A percentile compares a stretch with the other conserved stretches of the same genome.
Evolutionary conservation across 768 basidiomycete species (phyloP).

Genomic region (Boletus fagicola): DNA sequence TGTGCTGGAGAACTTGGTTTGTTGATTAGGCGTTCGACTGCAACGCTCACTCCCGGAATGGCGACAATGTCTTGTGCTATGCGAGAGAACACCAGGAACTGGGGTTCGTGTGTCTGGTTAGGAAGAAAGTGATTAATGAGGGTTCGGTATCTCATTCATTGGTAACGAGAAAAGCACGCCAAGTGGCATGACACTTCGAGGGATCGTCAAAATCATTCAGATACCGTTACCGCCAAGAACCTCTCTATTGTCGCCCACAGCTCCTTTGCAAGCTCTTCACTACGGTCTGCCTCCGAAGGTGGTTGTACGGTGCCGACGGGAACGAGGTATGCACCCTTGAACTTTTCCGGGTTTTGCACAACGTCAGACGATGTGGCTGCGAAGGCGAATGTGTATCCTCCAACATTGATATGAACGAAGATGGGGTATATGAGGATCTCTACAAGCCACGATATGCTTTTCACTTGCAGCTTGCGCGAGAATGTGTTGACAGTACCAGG

Average conservation of each 20-base stretch:
- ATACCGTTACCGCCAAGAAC: conserved; percentile 23
- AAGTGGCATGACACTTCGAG: not conserved
- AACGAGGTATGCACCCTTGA: conserved; percentile 33
- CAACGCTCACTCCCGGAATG: too few species aligned
- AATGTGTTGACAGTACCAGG: conserved; percentile 35
- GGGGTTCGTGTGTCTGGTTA: too few species aligned
- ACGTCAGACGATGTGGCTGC: conserved; percentile 32
- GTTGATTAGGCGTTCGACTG: too few species aligned
- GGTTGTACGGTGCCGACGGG: conserved; percentile 22
- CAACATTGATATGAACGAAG: conserved; percentile 18
- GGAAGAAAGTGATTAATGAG: too few species aligned
- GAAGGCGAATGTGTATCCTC: conserved; percentile 28
- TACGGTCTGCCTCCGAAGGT: conserved; percentile 12
- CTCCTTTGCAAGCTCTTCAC: conserved; percentile 28
- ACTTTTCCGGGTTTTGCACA: conserved; percentile 20
- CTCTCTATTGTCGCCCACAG: conserved; percentile 30
- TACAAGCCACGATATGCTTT: conserved; percentile 21
- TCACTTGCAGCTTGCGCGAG: conserved; percentile 20
- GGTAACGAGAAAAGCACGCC: not conserved
- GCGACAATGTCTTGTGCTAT: too few species aligned
- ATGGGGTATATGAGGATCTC: conserved; percentile 19
- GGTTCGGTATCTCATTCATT: too few species aligned
- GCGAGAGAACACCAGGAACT: too few species aligned
- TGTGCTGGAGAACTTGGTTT: too few species aligned
- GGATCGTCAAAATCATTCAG: conserved; percentile 3